Conservation (phyloP, 768 basidiomycete genomes). For the Pholiota conissans region DNA sequence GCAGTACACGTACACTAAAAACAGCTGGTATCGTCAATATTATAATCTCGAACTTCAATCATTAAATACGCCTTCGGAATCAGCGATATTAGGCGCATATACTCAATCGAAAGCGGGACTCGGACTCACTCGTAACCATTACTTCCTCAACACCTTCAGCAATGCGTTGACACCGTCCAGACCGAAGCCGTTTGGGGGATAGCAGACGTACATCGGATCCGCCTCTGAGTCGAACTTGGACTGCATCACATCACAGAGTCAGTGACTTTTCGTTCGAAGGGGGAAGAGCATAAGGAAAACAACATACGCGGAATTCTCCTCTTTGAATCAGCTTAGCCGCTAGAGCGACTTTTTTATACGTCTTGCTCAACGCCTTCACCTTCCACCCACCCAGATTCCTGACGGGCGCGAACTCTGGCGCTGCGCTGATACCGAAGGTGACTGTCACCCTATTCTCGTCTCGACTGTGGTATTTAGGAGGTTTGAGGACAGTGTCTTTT, state of each 20-base stretch:
- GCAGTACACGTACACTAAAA: too few species aligned
- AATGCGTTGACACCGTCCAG: constrained; percentile 44
- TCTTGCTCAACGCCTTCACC: constrained; percentile 41
- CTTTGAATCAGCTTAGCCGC: constrained; percentile 39
- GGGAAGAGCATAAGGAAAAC: background rate
- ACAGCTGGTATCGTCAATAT: too few species aligned
- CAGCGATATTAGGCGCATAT: too few species aligned
- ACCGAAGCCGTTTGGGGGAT: constrained; percentile 48
- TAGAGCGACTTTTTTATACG: constrained; percentile 39
- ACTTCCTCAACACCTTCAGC: constrained; percentile 39
- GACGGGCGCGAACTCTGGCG: constrained; percentile 36
- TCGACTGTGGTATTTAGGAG: background rate
- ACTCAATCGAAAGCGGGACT: too few species aligned
- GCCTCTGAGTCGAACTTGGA: constrained; percentile 45
- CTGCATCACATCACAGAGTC: constrained; percentile 18
- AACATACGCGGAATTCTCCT: constrained; percentile 45
- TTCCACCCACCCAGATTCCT: constrained; percentile 49
- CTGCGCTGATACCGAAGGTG: constrained; percentile 50
- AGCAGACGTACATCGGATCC: constrained; percentile 50
- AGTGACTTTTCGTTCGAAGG: background rate
- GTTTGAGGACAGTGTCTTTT: background rate
- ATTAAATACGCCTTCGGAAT: too few species aligned
- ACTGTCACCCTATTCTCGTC: constrained; percentile 31
- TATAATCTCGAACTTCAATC: too few species aligned
- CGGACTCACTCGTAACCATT: constrained; percentile 3